These are phyloP conservation scores for Thelonectria blattea DNA, from an alignment of 2,329 filamentous ascomycete genomes.

Conservation along the genomic window DNA sequence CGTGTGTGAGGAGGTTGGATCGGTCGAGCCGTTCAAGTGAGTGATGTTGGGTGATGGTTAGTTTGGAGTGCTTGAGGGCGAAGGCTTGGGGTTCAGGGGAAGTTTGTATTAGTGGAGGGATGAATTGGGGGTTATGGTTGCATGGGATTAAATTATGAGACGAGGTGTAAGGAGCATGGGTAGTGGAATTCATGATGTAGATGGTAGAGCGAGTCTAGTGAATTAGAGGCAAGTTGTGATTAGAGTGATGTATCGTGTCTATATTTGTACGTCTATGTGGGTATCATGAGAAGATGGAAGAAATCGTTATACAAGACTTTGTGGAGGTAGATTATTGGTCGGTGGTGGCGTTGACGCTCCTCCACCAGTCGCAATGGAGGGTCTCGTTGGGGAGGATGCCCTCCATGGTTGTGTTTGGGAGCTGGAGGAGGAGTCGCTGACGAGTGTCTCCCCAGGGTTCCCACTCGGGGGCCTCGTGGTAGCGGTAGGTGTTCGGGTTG, in stretches of 20 bases:
- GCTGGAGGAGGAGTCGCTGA: conserved; percentile 47
- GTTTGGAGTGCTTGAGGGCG: neutral
- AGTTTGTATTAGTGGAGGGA: neutral
- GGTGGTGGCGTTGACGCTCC: conserved; percentile 41
- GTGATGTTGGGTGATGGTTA: conserved; percentile 11
- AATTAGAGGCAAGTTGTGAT: neutral
- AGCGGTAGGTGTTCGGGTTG: conserved; percentile 50
- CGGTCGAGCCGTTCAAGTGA: conserved; percentile 35
- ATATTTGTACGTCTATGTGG: conserved; percentile 15
- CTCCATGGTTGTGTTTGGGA: conserved; percentile 49
- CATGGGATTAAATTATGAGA: neutral
- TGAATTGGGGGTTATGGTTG: neutral
- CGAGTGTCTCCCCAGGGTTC: conserved; percentile 44
- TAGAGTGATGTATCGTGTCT: neutral
- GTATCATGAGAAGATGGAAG: conserved; percentile 24
- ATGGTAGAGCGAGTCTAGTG: conserved; percentile 21
- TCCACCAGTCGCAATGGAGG: conserved; percentile 51
- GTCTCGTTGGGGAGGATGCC: conserved; percentile 41
- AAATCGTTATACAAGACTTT: conserved; percentile 6
- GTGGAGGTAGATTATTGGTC: conserved; percentile 29
- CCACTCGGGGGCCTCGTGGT: conserved; percentile 49
- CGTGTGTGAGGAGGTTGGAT: conserved; percentile 42
- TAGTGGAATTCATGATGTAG: conserved; percentile 6
- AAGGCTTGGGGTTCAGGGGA: no score
- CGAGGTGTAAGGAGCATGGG: conserved; percentile 7